These are phyloP conservation scores for Pyrrhoderma noxium DNA, from an alignment of 1,284 basidiomycete species.

Conservation along the genomic window DNA sequence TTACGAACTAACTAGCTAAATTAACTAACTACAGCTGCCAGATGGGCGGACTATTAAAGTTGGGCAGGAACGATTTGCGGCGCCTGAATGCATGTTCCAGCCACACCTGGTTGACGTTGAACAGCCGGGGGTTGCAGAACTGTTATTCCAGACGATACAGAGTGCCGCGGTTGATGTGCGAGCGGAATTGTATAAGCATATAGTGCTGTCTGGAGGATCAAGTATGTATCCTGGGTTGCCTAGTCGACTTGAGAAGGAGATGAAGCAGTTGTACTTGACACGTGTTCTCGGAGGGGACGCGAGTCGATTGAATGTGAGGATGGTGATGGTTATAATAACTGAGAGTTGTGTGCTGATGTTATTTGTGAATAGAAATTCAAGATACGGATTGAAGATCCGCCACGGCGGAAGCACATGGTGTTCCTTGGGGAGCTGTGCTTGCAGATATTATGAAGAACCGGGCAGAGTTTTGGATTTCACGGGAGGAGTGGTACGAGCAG, in stretches of 20 bases:
- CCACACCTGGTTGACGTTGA: conserved; percentile 97
- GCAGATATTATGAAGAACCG: conserved; percentile 98
- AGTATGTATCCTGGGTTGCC: conserved; percentile 99
- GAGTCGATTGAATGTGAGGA: conserved; percentile 72
- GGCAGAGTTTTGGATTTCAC: conserved; percentile 91
- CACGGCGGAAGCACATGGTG: conserved; percentile 97
- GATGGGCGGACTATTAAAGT: conserved; percentile 97
- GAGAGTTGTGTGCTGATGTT: too few relatives aligned
- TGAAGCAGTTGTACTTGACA: conserved; percentile 97
- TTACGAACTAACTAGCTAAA: neutral
- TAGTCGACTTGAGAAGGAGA: conserved; percentile 95
- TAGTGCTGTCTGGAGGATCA: conserved; percentile 95
- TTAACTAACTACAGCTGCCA: conserved; percentile 57
- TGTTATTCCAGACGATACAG: conserved; percentile 97
- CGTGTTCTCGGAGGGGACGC: conserved; percentile 85
- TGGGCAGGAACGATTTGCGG: conserved; percentile 97
- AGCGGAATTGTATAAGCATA: conserved; percentile 93
- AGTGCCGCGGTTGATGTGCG: conserved; percentile 86
- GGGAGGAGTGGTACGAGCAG: conserved; percentile 91
- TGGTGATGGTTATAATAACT: neutral
- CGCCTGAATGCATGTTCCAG: conserved; percentile 99
- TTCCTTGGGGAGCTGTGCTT: conserved; percentile 96
- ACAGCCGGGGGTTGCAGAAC: conserved; percentile 95
- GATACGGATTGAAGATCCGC: conserved; percentile 96
- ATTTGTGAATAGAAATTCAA: conserved; percentile 83